These are phyloP conservation scores for Geotrichum ghanense DNA, from an alignment of 805 yeast species.

Conservation along the genomic window DNA sequence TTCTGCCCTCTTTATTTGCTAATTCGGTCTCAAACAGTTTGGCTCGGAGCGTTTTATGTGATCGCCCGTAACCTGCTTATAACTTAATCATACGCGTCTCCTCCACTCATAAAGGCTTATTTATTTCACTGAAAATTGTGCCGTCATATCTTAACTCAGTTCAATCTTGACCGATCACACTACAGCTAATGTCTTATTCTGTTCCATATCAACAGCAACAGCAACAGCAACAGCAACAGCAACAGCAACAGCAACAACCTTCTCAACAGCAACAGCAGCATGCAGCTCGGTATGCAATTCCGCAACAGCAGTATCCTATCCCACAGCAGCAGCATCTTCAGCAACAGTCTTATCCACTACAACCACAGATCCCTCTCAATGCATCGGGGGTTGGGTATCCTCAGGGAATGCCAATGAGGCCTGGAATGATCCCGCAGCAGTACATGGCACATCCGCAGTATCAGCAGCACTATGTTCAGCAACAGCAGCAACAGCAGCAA, in stretches of 20 bases:
- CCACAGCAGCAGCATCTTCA: neutral
- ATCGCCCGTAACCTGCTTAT: too few relatives aligned
- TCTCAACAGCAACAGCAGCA: slow-evolving; percentile 4
- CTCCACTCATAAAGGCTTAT: too few relatives aligned
- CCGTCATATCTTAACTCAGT: too few relatives aligned
- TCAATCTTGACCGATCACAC: too few relatives aligned
- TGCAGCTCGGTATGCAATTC: too few relatives aligned
- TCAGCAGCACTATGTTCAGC: neutral
- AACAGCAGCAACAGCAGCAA: slow-evolving; percentile 5
- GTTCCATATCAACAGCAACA: slow-evolving; percentile 5
- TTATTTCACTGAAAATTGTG: too few relatives aligned
- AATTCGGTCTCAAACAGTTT: too few relatives aligned
- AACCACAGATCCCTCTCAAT: slow-evolving; percentile 7
- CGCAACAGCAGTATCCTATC: neutral
- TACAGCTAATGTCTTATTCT: slow-evolving; percentile 3
- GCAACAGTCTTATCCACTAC: slow-evolving; percentile 7
- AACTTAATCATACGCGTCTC: too few relatives aligned
- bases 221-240: slow-evolving; percentile 4
- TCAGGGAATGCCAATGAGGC: slow-evolving; percentile 5
- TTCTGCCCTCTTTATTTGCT: too few relatives aligned
- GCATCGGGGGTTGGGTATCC: slow-evolving; percentile 7
- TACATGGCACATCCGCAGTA: slow-evolving; percentile 5
- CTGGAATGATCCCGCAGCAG: slow-evolving; percentile 2
- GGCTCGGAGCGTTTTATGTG: too few relatives aligned
- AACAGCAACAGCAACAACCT: neutral